Evolutionary conservation across 2,329 filamentous ascomycete species (phyloP).

Genomic region (Hypoxylon rubiginosum): DNA sequence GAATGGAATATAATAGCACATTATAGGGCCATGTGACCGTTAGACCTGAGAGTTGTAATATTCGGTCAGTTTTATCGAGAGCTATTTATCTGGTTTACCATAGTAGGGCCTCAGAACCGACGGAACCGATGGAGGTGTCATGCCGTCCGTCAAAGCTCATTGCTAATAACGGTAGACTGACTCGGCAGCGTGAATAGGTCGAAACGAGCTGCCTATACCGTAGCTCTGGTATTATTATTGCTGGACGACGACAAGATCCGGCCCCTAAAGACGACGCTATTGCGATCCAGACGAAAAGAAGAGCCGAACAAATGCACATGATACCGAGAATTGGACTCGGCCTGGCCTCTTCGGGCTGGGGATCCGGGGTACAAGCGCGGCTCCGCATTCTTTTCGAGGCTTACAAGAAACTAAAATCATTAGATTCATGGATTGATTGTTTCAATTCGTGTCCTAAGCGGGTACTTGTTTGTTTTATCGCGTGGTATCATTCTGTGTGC

Average conservation of each 20-base stretch:
- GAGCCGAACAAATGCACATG: constrained; percentile 32
- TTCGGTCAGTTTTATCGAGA: constrained; percentile 13
- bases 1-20: constrained; percentile 10
- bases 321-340: constrained; percentile 25
- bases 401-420: constrained; percentile 20
- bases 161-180: constrained; percentile 16
- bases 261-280: constrained; percentile 27
- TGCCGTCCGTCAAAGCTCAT: constrained; percentile 16
- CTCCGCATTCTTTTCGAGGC: constrained; percentile 23
- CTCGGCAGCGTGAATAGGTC: constrained; percentile 10
- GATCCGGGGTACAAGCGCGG: constrained; percentile 31
- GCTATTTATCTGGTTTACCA: background rate
- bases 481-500: constrained; percentile 19
- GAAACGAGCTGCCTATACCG: constrained; percentile 2
- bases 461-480: constrained; percentile 11
- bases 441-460: constrained; percentile 12
- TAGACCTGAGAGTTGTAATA: constrained; percentile 11
- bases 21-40: constrained; percentile 21
- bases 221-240: constrained; percentile 10
- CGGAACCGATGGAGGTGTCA: constrained; percentile 13
- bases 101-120: constrained; percentile 8
- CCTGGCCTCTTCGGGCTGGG: constrained; percentile 20
- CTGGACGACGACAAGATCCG: constrained; percentile 12
- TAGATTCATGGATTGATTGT: background rate
- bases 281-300: constrained; percentile 15